Base-by-base conservation (phyloP, 371 early-diverging fungal species). In the Conidiobolus incongruus region DNA sequence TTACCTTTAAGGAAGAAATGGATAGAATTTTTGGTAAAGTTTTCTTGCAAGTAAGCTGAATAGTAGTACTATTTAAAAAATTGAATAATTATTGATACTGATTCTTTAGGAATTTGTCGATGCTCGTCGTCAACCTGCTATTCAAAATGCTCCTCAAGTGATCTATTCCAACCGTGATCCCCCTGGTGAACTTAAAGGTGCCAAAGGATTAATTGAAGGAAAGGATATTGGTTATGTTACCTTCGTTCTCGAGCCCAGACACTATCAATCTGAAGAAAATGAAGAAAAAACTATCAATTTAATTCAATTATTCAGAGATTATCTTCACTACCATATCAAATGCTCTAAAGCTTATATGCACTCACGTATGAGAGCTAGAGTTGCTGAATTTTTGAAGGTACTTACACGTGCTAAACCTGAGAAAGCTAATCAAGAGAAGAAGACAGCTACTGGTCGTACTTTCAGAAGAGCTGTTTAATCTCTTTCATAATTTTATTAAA, bases 311-410 rank as follows among this genome's bases (percentile, higher is more conserved):
- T 94, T 93, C 79, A 75, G 97, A 35, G 91, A 94, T 64, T 96
- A 93, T 63, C 71, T 96, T 44, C 97, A 96, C 54, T 96, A 91
- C 58, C 97, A 96, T 54, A 93, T 96, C 64, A 96, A 96, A 65
- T 88, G 90, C 48, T 83, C 87, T 44, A 96, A 96, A 68, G 90
- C 95, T 2, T 94, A 92, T 55, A 86, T 96, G 90, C 96, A 95
- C 63, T 88, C 92, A 12, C 77, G 97, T 39, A 90, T 94, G 94
- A 66, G 97, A 46, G 75, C 83, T 38, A 79, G 91, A 23, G 97
- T 96, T 38, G 75, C 79, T 50, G 83, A 82, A 46, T 92, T 91
- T 68, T 63, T 96, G 55, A 94, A 93, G 75, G 90, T 96, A 4
- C 70, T 96, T 46, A 94, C 93, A 68, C 72, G 97, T 46, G 94